Evolutionary conservation across 2,329 filamentous ascomycete genomes (phyloP).

Genomic region (Pestalotiopsis sp.): DNA sequence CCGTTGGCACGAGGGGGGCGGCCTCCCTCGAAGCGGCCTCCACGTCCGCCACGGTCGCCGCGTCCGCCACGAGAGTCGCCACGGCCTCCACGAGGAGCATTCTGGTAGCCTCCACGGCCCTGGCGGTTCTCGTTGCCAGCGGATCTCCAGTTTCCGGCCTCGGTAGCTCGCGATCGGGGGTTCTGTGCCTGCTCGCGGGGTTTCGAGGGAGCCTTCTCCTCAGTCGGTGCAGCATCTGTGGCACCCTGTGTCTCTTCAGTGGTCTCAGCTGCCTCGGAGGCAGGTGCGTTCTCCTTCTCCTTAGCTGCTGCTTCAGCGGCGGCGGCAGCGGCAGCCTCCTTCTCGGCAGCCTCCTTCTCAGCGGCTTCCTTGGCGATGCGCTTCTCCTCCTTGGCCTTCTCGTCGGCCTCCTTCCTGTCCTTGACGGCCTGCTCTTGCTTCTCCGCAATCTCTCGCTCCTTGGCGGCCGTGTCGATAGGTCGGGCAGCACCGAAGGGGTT

Average conservation of each 20-base stretch:
- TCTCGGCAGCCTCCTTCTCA: constrained; percentile 57
- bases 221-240: constrained; percentile 33
- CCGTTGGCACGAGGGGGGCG: constrained; percentile 55
- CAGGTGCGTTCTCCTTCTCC: constrained; percentile 28
- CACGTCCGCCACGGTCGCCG: constrained; percentile 43
- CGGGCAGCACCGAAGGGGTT: constrained; percentile 93
- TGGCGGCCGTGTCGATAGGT: constrained; percentile 89
- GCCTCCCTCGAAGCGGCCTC: constrained; percentile 47
- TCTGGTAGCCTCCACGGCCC: constrained; percentile 33
- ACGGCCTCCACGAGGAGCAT: constrained; percentile 43
- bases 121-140: constrained; percentile 48
- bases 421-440: constrained; percentile 74
- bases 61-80: constrained; percentile 47
- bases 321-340: constrained; percentile 40
- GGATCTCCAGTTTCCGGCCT: constrained; percentile 62
- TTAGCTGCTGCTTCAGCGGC: constrained; percentile 27
- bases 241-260: constrained; percentile 23
- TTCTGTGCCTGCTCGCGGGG: constrained; percentile 47
- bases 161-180: constrained; percentile 56
- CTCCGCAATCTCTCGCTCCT: constrained; percentile 89
- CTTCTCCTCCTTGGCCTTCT: constrained; percentile 79
- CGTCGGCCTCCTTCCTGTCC: constrained; percentile 85
- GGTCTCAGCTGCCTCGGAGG: constrained; percentile 27
- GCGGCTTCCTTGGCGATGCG: constrained; percentile 67
- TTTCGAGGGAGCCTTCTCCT: constrained; percentile 49